Conservation (phyloP, 2,329 filamentous ascomycete genomes). For the Ceratocystiopsis sp. region DNA sequence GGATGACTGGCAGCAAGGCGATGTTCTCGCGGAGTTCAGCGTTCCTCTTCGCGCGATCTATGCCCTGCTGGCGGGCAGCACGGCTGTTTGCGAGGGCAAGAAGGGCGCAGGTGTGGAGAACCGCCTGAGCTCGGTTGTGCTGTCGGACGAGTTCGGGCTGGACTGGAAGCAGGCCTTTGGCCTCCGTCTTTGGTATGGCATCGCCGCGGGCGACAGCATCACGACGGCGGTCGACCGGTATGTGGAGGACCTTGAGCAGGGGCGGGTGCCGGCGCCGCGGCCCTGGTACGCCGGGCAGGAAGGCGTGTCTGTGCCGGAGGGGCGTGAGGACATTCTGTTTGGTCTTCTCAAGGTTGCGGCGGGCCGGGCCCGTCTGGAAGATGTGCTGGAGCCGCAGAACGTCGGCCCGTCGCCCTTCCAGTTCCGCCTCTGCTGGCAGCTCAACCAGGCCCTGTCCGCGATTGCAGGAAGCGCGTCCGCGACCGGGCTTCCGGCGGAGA, state of each 20-base stretch:
- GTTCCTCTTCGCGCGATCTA: slow-evolving; percentile 76
- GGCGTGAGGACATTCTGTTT: slow-evolving; percentile 69
- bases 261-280: slow-evolving; percentile 54
- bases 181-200: slow-evolving; percentile 78
- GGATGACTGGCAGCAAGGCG: slow-evolving; percentile 65
- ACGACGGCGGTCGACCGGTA: slow-evolving; percentile 58
- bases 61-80: slow-evolving; percentile 74
- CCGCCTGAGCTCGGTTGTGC: slow-evolving; percentile 59
- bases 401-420: slow-evolving; percentile 60
- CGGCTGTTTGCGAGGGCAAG: slow-evolving; percentile 67
- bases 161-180: slow-evolving; percentile 93
- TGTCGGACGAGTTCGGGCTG: slow-evolving; percentile 68
- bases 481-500: slow-evolving; percentile 48
- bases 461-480: slow-evolving; percentile 16
- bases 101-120: slow-evolving; percentile 61
- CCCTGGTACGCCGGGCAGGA: slow-evolving; percentile 49
- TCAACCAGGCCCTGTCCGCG: slow-evolving; percentile 49
- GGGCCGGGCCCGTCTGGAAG: slow-evolving; percentile 42
- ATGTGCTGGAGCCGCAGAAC: slow-evolving; percentile 59
- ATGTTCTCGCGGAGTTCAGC: slow-evolving; percentile 73
- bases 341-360: slow-evolving; percentile 71
- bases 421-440: slow-evolving; percentile 67
- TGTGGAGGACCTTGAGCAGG: slow-evolving; percentile 52
- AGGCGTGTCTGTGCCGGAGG: slow-evolving; percentile 22
- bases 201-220: slow-evolving; percentile 49